Base-by-base conservation (phyloP, 2,329 filamentous ascomycete species). In the Ophiostoma novo-ulmi region DNA sequence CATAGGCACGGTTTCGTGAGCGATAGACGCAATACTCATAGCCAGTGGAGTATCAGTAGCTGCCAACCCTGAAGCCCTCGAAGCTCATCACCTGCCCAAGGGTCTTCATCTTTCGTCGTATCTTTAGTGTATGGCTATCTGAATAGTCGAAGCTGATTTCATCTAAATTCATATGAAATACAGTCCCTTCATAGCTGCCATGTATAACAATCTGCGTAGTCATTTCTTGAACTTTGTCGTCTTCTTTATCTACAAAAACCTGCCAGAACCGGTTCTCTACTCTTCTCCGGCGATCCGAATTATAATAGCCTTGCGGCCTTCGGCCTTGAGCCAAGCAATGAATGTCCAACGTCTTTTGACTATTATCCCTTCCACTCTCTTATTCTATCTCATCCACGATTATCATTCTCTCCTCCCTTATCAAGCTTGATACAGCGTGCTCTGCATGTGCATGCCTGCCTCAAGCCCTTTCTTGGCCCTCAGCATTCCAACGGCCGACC, bases 401-500 rank as follows among this genome's bases (percentile, higher is more conserved):
- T 11, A 58, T 58, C 52, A 58, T 58, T 58, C 22, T 13, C 52
- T 8, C 52, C 52, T 8, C 52, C 52, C 52, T 58, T 55, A 48
- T 48, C 44, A 48, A 48, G 44, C 44, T 48, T 7, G 44, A n/a
- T 8, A 20, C 44, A 48, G 44, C 44, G 44, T 64, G 58, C 31
- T 35, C 26, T 64, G 14, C 58, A 36, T 36, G 26, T 14, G 31
- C 26, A 63, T 63, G 58, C 58, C 11, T 26, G 52, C 52, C 52
- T n/a, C n/a, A 26, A 58, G 52, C 52, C 52, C 52, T 58, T 58
- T 31, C 52, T 22, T 26, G 22, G 64, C 22, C 64, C 48, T 61
- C 64, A 48, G 64, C 64, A 70, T 70, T 70, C 69, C 64, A 67
- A 61, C 69, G 20, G 69, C n/a, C 61, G 48, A 58, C 69, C 11